These are phyloP conservation scores for Eimeria sp. DNA, from an alignment of 169 alveolate species.

Conservation along the genomic window DNA sequence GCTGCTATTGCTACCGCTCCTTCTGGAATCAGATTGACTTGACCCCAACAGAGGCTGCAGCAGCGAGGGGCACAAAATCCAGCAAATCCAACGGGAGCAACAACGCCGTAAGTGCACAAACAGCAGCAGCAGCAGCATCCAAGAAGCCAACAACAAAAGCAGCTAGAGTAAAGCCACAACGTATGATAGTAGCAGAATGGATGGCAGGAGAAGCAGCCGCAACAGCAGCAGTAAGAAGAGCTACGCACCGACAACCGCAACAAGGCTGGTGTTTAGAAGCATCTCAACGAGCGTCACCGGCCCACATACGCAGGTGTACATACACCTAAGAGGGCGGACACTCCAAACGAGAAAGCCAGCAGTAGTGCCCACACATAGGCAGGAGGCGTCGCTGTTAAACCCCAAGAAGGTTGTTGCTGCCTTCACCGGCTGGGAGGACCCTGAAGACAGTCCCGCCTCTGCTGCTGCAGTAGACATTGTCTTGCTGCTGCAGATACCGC, in stretches of 20 bases:
- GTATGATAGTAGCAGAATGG: no score
- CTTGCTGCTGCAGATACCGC: not conserved
- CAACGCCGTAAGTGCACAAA: no score
- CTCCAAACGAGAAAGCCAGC: slow-evolving; percentile 78
- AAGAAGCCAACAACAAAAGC: no score
- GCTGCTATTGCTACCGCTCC: no score
- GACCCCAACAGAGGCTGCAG: no score
- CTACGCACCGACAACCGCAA: slow-evolving; percentile 80
- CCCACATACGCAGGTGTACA: slow-evolving; percentile 78
- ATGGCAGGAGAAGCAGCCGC: no score
- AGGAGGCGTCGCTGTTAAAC: slow-evolving; percentile 64
- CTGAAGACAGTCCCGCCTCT: not conserved
- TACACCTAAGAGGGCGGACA: slow-evolving; percentile 71
- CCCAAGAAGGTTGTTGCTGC: slow-evolving; percentile 84
- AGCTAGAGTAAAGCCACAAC: no score
- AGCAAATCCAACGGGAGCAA: no score
- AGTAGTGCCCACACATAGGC: slow-evolving; percentile 77
- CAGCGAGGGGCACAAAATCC: no score
- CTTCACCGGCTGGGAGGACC: not conserved
- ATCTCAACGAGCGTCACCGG: slow-evolving; percentile 82
- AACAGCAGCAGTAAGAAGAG: no score
- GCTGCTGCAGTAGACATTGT: not conserved
- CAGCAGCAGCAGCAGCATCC: no score
- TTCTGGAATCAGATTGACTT: no score
- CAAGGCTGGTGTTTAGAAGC: slow-evolving; percentile 75